Evolutionary conservation across 139 green algal genomes (phyloP).

Genomic region (Yamagishiella unicocca): DNA sequence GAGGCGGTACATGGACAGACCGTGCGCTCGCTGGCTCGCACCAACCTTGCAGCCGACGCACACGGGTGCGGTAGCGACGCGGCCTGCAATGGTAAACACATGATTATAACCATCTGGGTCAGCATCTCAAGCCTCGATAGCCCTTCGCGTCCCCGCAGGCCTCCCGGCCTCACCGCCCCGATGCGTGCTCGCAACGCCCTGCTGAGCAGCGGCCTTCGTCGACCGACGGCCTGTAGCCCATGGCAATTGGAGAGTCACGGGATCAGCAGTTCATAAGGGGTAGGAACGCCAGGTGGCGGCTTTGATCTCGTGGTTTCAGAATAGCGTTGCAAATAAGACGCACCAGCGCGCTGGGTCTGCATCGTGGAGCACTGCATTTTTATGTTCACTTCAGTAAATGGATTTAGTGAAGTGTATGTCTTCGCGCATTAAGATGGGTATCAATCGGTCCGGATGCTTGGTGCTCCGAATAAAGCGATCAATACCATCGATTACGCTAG

Average conservation of each 20-base stretch:
- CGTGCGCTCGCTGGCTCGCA: not conserved
- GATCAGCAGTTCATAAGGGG: not conserved
- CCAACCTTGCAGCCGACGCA: not conserved
- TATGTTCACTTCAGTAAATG: too few species aligned
- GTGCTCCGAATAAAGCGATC: too few species aligned
- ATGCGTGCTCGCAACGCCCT: slow-evolving; percentile 15
- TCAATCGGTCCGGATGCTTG: too few species aligned
- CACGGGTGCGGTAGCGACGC: not conserved
- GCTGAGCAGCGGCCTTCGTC: slow-evolving; percentile 19
- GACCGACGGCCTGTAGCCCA: not conserved
- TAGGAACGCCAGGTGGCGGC: not conserved
- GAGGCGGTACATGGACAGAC: not conserved
- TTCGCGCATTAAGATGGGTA: too few species aligned
- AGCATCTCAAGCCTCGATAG: not conserved
- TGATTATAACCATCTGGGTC: not conserved
- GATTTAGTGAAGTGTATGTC: too few species aligned
- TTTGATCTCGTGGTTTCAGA: not conserved
- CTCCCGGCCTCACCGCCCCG: slow-evolving; percentile 9
- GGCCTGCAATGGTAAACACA: slow-evolving; percentile 2
- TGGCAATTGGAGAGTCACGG: not conserved
- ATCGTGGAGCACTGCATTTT: slow-evolving; percentile 34
- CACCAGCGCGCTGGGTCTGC: slow-evolving; percentile 27
- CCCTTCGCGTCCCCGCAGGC: not conserved
- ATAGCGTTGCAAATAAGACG: not conserved
- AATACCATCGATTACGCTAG: too few species aligned